Percentiles rank a stretch among this genome's conserved stretches.
Conservation (phyloP, 2,329 filamentous ascomycete genomes). For the Ophidiomyces ophidiicola region DNA sequence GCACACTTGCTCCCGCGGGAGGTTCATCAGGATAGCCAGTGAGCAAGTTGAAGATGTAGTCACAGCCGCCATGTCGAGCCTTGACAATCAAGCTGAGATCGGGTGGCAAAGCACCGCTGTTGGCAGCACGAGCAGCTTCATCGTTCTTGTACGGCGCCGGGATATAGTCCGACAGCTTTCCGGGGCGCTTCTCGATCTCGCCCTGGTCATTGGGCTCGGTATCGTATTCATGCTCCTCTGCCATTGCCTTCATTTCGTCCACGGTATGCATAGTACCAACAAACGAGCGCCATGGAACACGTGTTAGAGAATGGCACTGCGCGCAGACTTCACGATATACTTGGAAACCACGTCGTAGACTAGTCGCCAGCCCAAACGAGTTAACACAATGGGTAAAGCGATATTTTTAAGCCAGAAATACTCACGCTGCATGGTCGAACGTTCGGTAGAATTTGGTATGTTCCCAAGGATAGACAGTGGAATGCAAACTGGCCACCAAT, state of each 20-base stretch:
- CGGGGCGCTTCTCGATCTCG: constrained; percentile 94
- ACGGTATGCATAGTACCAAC: constrained; percentile 89
- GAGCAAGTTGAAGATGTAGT: constrained; percentile 96
- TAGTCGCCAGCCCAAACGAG: constrained; percentile 28
- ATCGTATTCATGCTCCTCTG: constrained; percentile 98
- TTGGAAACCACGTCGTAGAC: constrained; percentile 96
- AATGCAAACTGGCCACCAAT: constrained; percentile 57
- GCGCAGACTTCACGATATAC: constrained; percentile 98
- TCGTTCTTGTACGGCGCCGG: constrained; percentile 96
- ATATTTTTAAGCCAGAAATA: constrained; percentile 17
- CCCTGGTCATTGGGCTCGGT: constrained; percentile 96
- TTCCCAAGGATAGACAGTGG: constrained; percentile 90
- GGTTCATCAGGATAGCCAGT: constrained; percentile 96
- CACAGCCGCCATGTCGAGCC: constrained; percentile 90
- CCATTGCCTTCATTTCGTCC: constrained; percentile 93
- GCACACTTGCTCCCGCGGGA: constrained; percentile 74
- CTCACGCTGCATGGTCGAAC: constrained; percentile 93
- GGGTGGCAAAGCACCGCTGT: constrained; percentile 93
- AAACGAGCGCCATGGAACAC: constrained; percentile 83
- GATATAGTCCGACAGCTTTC: constrained; percentile 97
- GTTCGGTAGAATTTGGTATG: constrained; percentile 87
- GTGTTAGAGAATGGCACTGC: constrained; percentile 89
- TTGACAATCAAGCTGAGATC: constrained; percentile 98
- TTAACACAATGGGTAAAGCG: background rate
- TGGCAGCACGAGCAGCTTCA: constrained; percentile 91